Conservation (phyloP, 495 filamentous ascomycete species). For the Hypomontagnella monticulosa region DNA sequence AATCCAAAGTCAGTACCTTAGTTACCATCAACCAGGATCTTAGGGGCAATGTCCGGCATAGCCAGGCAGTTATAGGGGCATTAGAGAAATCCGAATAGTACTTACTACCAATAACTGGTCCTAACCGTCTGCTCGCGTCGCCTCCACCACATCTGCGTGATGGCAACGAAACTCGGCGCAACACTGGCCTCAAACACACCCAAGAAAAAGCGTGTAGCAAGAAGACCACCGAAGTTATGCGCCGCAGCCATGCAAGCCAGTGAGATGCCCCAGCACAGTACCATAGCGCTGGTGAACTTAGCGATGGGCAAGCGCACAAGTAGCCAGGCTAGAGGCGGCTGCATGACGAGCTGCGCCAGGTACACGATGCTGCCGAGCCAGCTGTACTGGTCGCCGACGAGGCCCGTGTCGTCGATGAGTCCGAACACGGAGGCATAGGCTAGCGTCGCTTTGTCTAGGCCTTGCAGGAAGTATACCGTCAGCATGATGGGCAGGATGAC, state of each 20-base stretch:
- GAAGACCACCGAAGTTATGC: slow-evolving; percentile 48
- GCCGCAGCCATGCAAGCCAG: slow-evolving; percentile 42
- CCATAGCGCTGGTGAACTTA: slow-evolving; percentile 44
- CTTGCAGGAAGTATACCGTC: slow-evolving; percentile 54
- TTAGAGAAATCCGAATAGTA: not conserved
- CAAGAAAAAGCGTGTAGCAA: slow-evolving; percentile 43
- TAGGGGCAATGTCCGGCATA: too few relatives aligned
- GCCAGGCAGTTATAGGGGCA: too few relatives aligned
- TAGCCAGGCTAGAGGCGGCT: slow-evolving; percentile 41
- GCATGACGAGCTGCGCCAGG: slow-evolving; percentile 43
- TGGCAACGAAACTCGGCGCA: slow-evolving; percentile 67
- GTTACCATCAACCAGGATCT: not conserved
- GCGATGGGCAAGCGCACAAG: slow-evolving; percentile 52
- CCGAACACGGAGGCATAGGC: slow-evolving; percentile 48
- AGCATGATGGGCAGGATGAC: slow-evolving; percentile 53
- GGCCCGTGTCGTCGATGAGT: slow-evolving; percentile 36
- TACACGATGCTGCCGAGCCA: slow-evolving; percentile 47
- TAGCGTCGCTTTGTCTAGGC: slow-evolving; percentile 54
- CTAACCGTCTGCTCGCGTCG: slow-evolving; percentile 67
- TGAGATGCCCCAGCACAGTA: slow-evolving; percentile 41
- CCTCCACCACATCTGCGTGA: slow-evolving; percentile 72
- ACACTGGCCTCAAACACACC: slow-evolving; percentile 47
- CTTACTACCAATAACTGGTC: slow-evolving; percentile 65
- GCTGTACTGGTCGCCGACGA: slow-evolving; percentile 40
- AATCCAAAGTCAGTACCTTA: slow-evolving; percentile 54